Conservation (phyloP, 176 grass and related monocot genomes). For the Aegilops sharonensis region DNA sequence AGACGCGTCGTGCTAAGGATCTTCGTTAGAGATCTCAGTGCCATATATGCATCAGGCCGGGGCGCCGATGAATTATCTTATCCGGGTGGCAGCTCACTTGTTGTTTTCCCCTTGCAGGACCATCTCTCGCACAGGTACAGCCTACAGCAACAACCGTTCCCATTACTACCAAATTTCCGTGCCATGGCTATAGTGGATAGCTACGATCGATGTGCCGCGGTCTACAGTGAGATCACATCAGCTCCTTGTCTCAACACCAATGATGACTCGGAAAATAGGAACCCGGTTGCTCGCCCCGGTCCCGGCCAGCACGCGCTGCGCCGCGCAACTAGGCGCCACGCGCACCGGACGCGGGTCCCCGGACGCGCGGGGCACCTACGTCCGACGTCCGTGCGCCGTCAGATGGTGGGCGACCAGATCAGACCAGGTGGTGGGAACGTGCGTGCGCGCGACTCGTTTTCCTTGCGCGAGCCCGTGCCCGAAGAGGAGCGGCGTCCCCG, state of each 20-base stretch:
- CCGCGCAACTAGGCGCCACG: not conserved
- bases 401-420: not conserved
- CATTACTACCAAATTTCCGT: not conserved
- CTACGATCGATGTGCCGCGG: not conserved
- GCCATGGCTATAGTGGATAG: not conserved
- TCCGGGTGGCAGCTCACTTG: slow-evolving; percentile 12
- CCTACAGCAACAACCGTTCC: not conserved
- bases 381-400: not conserved
- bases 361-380: not conserved
- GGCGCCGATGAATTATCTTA: not conserved
- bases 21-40: too few species aligned
- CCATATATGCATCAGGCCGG: too few species aligned
- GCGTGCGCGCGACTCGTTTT: too few species aligned
- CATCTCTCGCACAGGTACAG: slow-evolving; percentile 8
- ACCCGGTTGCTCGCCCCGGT: not conserved
- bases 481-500: too few species aligned
- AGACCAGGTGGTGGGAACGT: too few species aligned
- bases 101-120: slow-evolving; percentile 37
- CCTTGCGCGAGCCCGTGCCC: too few species aligned
- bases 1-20: too few species aligned
- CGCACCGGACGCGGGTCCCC: not conserved
- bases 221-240: not conserved
- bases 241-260: not conserved
- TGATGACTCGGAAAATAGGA: slow-evolving; percentile 2
- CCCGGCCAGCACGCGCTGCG: not conserved